phyloP scores from a whole-genome alignment of 352 stramenopile species.

The Pythium phragmitis region DNA sequence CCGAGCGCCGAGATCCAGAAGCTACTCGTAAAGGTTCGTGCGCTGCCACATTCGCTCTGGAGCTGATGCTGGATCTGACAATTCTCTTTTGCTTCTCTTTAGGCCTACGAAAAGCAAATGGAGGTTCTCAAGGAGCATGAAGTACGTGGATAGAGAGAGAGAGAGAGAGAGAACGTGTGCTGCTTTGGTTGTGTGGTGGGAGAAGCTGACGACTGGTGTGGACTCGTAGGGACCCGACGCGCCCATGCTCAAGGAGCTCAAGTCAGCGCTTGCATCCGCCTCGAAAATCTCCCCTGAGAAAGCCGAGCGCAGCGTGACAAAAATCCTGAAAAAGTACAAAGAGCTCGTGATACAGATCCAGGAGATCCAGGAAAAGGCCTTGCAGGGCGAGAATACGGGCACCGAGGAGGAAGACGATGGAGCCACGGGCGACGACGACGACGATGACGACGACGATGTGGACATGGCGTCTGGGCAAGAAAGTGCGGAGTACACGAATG shows the following conservation, averaged over 20 bases:
- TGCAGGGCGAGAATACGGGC: conserved; percentile 47
- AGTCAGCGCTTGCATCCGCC: conserved; percentile 47
- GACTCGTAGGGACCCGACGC: conserved; percentile 20
- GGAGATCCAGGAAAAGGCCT: conserved; percentile 54
- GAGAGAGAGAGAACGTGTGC: no score
- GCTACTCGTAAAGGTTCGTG: conserved; percentile 50
- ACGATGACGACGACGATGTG: conserved; percentile 19
- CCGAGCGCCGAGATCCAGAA: conserved; percentile 65
- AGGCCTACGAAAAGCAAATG: conserved; percentile 87
- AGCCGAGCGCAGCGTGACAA: conserved; percentile 62
- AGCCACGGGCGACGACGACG: conserved; percentile 27
- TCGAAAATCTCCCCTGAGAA: conserved; percentile 62
- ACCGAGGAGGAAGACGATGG: conserved; percentile 41
- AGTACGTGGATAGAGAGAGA: conserved; percentile 25
- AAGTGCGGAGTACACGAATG: conserved; percentile 25
- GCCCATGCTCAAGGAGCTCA: conserved; percentile 71
- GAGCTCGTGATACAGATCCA: conserved; percentile 70
- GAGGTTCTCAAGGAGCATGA: conserved; percentile 70
- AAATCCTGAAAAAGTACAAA: conserved; percentile 71
- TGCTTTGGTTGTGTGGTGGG: background rate
- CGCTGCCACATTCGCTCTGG: background rate
- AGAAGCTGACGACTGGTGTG: background rate
- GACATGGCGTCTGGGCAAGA: conserved; percentile 15
- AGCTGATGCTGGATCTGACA: background rate
- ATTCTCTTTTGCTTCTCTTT: background rate